Conservation (phyloP, 495 filamentous ascomycete species). For the Neurospora sp. region DNA sequence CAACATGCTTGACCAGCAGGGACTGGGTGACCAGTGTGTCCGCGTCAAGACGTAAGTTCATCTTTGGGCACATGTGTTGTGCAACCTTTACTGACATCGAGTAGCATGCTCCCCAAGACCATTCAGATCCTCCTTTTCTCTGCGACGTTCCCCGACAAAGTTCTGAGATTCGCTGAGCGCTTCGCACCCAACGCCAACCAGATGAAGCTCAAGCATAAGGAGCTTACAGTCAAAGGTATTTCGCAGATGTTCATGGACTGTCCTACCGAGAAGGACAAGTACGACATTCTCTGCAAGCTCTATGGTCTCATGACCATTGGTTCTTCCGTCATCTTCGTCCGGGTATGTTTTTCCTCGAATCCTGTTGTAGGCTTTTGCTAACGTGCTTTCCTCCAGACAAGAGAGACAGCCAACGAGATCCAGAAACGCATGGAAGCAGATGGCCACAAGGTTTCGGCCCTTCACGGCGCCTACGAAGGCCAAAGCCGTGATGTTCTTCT, state of each 20-base stretch:
- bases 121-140: slow-evolving; percentile 90
- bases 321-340: slow-evolving; percentile 95
- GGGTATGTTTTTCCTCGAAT: slow-evolving; percentile 40
- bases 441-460: slow-evolving; percentile 79
- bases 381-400: slow-evolving; percentile 43
- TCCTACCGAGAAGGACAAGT: slow-evolving; percentile 68
- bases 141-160: slow-evolving; percentile 83
- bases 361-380: slow-evolving; percentile 4
- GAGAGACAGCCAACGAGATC: slow-evolving; percentile 70
- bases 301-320: slow-evolving; percentile 93
- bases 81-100: slow-evolving; percentile 13
- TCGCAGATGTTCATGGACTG: slow-evolving; percentile 96
- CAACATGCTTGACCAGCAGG: slow-evolving; percentile 91
- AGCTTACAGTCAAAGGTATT: slow-evolving; percentile 93
- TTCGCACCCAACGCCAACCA: slow-evolving; percentile 81
- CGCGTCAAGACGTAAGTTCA: slow-evolving; percentile 66
- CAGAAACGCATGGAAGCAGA: slow-evolving; percentile 75
- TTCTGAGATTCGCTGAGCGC: slow-evolving; percentile 63
- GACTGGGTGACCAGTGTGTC: slow-evolving; percentile 86
- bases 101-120: slow-evolving; percentile 54
- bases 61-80: slow-evolving; percentile 1
- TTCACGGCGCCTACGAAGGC: slow-evolving; percentile 81
- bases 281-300: slow-evolving; percentile 73
- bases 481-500: slow-evolving; percentile 74
- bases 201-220: slow-evolving; percentile 77